Percentiles rank a stretch among this genome's conserved stretches.
phyloP scores from a whole-genome alignment of 208 protist genomes.

The Trypanosoma brucei region DNA sequence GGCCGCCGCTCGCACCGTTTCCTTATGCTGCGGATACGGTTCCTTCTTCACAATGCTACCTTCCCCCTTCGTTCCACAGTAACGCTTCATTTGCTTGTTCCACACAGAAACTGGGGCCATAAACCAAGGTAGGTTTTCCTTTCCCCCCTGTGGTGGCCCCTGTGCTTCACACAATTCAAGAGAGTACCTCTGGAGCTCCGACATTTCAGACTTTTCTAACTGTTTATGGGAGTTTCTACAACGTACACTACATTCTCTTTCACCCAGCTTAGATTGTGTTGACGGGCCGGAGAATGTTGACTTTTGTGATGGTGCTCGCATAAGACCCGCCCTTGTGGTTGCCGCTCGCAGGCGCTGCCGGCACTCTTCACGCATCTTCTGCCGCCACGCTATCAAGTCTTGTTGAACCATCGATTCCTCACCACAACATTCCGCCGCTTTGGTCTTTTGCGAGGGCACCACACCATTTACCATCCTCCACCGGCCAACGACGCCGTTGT shows the following conservation, averaged over 20 bases:
- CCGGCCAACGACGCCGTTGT: too few relatives aligned
- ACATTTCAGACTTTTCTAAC: neutral
- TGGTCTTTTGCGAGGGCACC: too few relatives aligned
- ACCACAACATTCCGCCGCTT: too few relatives aligned
- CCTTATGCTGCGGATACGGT: constrained; percentile 9
- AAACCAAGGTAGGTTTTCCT: constrained; percentile 1
- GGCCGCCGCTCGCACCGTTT: neutral
- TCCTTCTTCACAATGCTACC: constrained; percentile 27
- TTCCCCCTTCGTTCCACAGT: constrained; percentile 23
- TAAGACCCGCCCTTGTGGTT: too few relatives aligned
- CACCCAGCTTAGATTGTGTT: too few relatives aligned
- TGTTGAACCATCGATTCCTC: constrained; percentile 15
- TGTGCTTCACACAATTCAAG: constrained; percentile 24
- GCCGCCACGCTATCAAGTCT: constrained; percentile 25
- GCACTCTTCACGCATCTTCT: constrained; percentile 34
- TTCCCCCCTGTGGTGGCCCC: neutral
- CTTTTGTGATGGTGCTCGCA: too few relatives aligned
- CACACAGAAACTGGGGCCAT: too few relatives aligned
- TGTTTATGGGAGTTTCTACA: neutral
- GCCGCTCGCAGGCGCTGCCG: constrained; percentile 13
- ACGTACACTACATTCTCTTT: too few relatives aligned
- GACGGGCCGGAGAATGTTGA: too few relatives aligned
- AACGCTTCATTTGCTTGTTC: constrained; percentile 5
- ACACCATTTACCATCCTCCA: too few relatives aligned
- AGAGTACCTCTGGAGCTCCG: constrained; percentile 24